These are phyloP conservation scores for Turritis glabra DNA, from an alignment of 345 rosid genomes.

Conservation along the genomic window DNA sequence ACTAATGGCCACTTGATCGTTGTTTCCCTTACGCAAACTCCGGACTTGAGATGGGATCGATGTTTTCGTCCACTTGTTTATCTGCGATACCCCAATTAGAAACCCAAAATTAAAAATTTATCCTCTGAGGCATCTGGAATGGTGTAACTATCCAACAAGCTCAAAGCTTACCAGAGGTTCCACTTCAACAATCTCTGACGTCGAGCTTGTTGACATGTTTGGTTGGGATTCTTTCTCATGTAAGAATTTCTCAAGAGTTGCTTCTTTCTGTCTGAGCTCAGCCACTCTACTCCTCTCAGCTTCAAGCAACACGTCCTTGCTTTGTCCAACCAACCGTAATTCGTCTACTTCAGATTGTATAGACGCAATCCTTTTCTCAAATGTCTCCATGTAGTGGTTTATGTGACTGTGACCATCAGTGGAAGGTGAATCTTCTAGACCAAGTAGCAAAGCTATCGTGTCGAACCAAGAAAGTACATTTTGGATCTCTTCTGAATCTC, in stretches of 20 bases:
- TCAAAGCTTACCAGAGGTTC: constrained; percentile 80
- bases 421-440: constrained; percentile 46
- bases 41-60: constrained; percentile 77
- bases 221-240: constrained; percentile 65
- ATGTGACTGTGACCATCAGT: constrained; percentile 39
- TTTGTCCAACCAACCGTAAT: constrained; percentile 53
- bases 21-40: constrained; percentile 81
- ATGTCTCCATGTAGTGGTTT: constrained; percentile 59
- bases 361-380: constrained; percentile 57
- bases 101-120: not conserved
- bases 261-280: constrained; percentile 62
- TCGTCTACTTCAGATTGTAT: constrained; percentile 62
- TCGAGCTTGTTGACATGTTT: constrained; percentile 47
- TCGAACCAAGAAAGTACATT: constrained; percentile 68
- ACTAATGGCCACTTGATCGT: constrained; percentile 86
- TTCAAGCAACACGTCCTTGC: constrained; percentile 63
- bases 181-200: constrained; percentile 75
- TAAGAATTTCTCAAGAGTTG: constrained; percentile 62
- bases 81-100: constrained; percentile 39
- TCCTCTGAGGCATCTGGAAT: not conserved
- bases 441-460: constrained; percentile 49
- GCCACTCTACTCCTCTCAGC: constrained; percentile 71
- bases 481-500: constrained; percentile 56
- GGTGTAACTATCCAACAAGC: constrained; percentile 1
- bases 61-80: constrained; percentile 68